Conservation (phyloP, 768 basidiomycete species). For the Tubosaeta sp. region DNA sequence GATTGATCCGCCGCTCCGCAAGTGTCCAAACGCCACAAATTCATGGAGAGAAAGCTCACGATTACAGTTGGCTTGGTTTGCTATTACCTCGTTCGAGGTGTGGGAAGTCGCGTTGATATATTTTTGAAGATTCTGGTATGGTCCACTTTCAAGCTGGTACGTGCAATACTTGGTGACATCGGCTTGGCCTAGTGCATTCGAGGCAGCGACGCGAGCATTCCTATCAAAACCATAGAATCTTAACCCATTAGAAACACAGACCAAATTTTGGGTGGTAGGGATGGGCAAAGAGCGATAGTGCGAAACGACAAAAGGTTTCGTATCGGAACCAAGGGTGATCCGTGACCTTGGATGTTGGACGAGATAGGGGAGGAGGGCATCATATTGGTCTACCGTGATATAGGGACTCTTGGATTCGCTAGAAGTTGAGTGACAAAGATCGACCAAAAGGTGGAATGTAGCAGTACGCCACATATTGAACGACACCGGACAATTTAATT, state of each 20-base stretch:
- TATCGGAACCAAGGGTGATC: constrained; percentile 20
- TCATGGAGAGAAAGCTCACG: constrained; percentile 41
- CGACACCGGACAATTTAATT: constrained; percentile 20
- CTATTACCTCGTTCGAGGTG: constrained; percentile 40
- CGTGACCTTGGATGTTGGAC: constrained; percentile 14
- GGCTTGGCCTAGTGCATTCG: constrained; percentile 6
- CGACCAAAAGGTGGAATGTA: constrained; percentile 37
- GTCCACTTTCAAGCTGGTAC: constrained; percentile 26
- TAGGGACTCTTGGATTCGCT: not conserved
- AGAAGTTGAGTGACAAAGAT: constrained; percentile 29
- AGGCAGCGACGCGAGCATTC: constrained; percentile 6
- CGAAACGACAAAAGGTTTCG: constrained; percentile 13
- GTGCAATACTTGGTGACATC: constrained; percentile 28
- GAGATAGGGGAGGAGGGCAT: constrained; percentile 8
- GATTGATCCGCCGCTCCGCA: constrained; percentile 41
- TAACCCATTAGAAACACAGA: constrained; percentile 35
- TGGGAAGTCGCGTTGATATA: constrained; percentile 37
- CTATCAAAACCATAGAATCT: constrained; percentile 29
- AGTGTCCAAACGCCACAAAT: constrained; percentile 38
- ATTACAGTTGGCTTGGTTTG: constrained; percentile 39
- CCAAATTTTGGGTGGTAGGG: constrained; percentile 1
- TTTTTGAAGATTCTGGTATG: constrained; percentile 35
- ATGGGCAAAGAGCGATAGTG: constrained; percentile 15
- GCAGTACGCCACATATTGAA: constrained; percentile 38
- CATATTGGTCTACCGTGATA: constrained; percentile 12